A percentile compares a stretch with the other conserved stretches of the same genome.
Conservation (phyloP, 108 stramenopile species). For the Pinguiococcus pyrenoidosus region DNA sequence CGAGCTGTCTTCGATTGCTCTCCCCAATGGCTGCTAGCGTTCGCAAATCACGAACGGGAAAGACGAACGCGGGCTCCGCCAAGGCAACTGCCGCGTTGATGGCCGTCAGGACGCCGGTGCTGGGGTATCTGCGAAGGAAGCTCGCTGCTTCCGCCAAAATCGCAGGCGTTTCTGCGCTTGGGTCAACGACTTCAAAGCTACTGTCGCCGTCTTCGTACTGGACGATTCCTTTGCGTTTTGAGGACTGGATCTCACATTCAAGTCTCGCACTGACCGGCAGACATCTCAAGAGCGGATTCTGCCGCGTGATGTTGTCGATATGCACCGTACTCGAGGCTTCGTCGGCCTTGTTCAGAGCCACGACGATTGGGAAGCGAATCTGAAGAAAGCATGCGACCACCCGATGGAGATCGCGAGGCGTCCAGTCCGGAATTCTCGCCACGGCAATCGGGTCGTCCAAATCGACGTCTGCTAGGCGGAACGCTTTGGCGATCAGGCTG, state of each 20-base stretch:
- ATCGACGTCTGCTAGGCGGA: no score
- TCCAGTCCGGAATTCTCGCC: constrained; percentile 55
- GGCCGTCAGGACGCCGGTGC: constrained; percentile 7
- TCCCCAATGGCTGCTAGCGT: no score
- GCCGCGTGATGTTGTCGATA: constrained; percentile 31
- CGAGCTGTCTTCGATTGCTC: no score
- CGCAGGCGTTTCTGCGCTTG: background rate
- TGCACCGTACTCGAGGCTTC: constrained; percentile 34
- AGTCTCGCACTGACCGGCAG: constrained; percentile 1
- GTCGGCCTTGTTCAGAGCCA: constrained; percentile 72
- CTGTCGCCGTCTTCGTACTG: background rate
- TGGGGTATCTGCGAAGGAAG: background rate
- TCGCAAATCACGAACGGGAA: no score
- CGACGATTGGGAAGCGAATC: constrained; percentile 66
- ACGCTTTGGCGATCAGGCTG: no score
- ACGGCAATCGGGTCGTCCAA: constrained; percentile 44
- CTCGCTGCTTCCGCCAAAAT: background rate
- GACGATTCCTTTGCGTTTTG: background rate
- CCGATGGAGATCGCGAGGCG: constrained; percentile 58
- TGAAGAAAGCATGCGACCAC: constrained; percentile 62
- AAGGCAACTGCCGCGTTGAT: constrained; percentile 4
- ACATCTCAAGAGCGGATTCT: background rate
- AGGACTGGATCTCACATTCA: background rate
- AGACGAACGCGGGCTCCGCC: background rate
- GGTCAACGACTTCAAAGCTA: background rate